A percentile compares a stretch with the other conserved stretches of the same genome.
These are phyloP conservation scores for Ceratocystis alfenasii DNA, from an alignment of 2,329 filamentous ascomycete species.

Conservation along the genomic window DNA sequence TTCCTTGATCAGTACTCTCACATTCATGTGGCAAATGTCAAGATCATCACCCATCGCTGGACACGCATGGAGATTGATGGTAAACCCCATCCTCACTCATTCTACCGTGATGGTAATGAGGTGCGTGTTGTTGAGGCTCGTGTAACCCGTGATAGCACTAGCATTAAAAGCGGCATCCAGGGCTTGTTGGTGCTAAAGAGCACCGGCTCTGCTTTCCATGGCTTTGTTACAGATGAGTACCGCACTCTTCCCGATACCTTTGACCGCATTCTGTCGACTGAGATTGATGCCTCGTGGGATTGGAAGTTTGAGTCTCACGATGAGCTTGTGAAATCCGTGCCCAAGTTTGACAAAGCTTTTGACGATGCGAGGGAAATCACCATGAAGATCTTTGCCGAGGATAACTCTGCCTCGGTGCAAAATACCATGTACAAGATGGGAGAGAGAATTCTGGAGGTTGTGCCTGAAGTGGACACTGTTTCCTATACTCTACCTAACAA, in stretches of 20 bases:
- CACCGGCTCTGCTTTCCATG: conserved; percentile 91
- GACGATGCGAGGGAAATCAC: conserved; percentile 68
- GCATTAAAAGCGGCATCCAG: conserved; percentile 63
- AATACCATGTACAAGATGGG: conserved; percentile 99
- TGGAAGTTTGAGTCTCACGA: conserved; percentile 64
- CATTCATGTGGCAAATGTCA: conserved; percentile 74
- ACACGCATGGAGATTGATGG: conserved; percentile 77
- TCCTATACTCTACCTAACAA: conserved; percentile 89
- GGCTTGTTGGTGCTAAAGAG: conserved; percentile 87
- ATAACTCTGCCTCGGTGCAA: conserved; percentile 87
- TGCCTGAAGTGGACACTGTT: conserved; percentile 58
- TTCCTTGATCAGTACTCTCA: conserved; percentile 81
- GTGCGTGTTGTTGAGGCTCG: conserved; percentile 69
- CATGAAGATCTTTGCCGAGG: conserved; percentile 80
- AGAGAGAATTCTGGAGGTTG: conserved; percentile 67
- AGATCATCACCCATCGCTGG: conserved; percentile 79
- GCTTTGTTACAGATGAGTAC: conserved; percentile 86
- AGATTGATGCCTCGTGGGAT: conserved; percentile 75
- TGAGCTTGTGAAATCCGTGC: conserved; percentile 52
- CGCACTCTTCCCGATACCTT: conserved; percentile 82
- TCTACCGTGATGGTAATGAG: conserved; percentile 80
- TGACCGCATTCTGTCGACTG: conserved; percentile 91
- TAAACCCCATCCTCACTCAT: conserved; percentile 87
- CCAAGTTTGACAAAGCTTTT: conserved; percentile 70
- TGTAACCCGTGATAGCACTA: conserved; percentile 57